These are phyloP conservation scores for Podospora pseudoanserina DNA, from an alignment of 495 filamentous ascomycete genomes.

Conservation along the genomic window DNA sequence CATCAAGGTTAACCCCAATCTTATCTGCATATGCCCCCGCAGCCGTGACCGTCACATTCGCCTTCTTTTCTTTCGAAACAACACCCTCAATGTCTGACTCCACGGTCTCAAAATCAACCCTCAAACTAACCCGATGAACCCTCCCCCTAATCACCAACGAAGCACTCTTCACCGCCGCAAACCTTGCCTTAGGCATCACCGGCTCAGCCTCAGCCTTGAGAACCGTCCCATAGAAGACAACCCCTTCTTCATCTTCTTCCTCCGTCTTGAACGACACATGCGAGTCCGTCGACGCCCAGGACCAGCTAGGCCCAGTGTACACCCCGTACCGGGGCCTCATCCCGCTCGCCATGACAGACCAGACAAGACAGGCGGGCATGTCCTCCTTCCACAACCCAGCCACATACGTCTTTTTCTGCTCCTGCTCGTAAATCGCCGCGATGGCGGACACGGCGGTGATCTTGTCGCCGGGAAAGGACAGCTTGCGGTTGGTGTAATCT, in stretches of 20 bases:
- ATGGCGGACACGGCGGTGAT: too few relatives aligned
- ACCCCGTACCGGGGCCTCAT: too few relatives aligned
- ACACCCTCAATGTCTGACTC: neutral
- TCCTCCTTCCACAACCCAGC: too few relatives aligned
- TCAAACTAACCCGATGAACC: neutral
- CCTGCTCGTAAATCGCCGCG: too few relatives aligned
- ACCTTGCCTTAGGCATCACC: neutral
- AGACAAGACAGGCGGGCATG: too few relatives aligned
- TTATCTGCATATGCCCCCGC: neutral
- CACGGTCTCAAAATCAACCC: neutral
- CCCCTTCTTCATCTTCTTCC: neutral
- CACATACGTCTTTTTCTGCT: too few relatives aligned
- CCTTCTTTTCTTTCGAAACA: neutral
- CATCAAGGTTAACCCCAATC: neutral
- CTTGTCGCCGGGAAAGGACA: too few relatives aligned
- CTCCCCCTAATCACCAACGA: neutral
- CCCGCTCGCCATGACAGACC: too few relatives aligned
- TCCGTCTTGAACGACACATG: neutral
- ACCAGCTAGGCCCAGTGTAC: neutral
- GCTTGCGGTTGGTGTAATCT: too few relatives aligned
- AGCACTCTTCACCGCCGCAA: neutral
- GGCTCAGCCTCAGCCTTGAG: neutral
- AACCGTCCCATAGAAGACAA: neutral
- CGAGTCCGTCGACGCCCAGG: neutral
- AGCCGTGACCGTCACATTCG: neutral